phyloP scores from a whole-genome alignment of 2,329 filamentous ascomycete species.

The Macrophomina pseudophaseolina region DNA sequence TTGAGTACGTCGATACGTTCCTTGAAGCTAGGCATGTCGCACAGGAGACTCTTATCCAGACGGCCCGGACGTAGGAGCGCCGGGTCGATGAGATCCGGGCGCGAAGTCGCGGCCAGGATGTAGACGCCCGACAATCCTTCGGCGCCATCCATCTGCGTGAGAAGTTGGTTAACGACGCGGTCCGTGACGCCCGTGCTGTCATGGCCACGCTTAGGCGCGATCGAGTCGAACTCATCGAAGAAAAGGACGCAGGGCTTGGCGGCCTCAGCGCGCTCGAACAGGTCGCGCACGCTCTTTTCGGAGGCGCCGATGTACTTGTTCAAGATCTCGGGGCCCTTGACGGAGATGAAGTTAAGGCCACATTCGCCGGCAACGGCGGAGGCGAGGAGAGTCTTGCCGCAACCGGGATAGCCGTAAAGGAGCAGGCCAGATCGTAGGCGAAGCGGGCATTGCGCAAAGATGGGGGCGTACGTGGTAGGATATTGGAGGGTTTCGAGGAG shows the following conservation, averaged over 20 bases:
- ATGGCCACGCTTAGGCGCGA: slow-evolving; percentile 95
- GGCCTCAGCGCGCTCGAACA: slow-evolving; percentile 90
- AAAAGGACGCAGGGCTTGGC: slow-evolving; percentile 94
- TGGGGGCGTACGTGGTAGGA: slow-evolving; percentile 95
- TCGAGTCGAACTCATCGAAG: slow-evolving; percentile 98
- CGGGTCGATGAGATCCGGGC: slow-evolving; percentile 94
- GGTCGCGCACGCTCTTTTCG: slow-evolving; percentile 92
- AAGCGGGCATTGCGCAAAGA: slow-evolving; percentile 93
- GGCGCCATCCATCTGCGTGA: slow-evolving; percentile 98
- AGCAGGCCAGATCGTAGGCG: slow-evolving; percentile 92
- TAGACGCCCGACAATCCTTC: slow-evolving; percentile 95
- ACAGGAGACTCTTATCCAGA: slow-evolving; percentile 90
- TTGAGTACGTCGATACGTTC: slow-evolving; percentile 88
- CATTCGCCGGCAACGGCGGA: slow-evolving; percentile 98
- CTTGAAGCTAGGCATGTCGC: slow-evolving; percentile 79
- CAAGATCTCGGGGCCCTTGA: slow-evolving; percentile 96
- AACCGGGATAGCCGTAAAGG: slow-evolving; percentile 93
- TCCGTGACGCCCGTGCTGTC: slow-evolving; percentile 99
- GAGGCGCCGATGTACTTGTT: slow-evolving; percentile 99
- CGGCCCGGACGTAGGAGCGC: slow-evolving; percentile 89
- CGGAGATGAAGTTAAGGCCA: slow-evolving; percentile 96
- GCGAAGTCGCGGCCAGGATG: slow-evolving; percentile 89
- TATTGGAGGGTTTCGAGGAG: slow-evolving; percentile 95
- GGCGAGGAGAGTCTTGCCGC: slow-evolving; percentile 93
- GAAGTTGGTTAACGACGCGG: slow-evolving; percentile 94